Evolutionary conservation across 805 yeast species (phyloP).

Genomic region (Candida easanensis): DNA sequence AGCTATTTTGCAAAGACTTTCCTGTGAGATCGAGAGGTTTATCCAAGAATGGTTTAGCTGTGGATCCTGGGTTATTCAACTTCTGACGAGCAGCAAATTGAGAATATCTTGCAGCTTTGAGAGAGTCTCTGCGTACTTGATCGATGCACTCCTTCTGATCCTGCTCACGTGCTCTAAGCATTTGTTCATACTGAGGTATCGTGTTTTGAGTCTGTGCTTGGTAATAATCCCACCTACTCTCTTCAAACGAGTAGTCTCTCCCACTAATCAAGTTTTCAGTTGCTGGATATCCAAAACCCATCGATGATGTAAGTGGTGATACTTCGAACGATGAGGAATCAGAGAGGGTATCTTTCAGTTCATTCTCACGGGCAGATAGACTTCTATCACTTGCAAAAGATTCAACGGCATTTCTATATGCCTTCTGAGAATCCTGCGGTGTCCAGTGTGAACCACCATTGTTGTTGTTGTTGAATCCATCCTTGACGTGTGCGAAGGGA

Average conservation of each 20-base stretch:
- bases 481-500: neutral
- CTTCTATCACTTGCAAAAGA: conserved; percentile 2
- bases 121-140: conserved; percentile 59
- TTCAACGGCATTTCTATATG: conserved; percentile 4
- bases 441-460: neutral
- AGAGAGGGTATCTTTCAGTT: conserved; percentile 27
- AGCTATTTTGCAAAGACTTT: conserved; percentile 11
- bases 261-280: conserved; percentile 45
- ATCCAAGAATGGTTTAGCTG: conserved; percentile 33
- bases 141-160: conserved; percentile 48
- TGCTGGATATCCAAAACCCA: conserved; percentile 49
- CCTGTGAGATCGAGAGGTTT: conserved; percentile 33
- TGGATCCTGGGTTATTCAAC: conserved; percentile 25
- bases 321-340: conserved; percentile 23
- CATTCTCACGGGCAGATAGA: conserved; percentile 27
- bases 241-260: conserved; percentile 55
- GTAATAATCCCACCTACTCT: conserved; percentile 44
- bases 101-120: conserved; percentile 49
- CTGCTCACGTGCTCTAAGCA: conserved; percentile 38
- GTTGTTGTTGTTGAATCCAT: neutral
- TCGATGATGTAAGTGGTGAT: conserved; percentile 36
- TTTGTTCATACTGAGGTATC: conserved; percentile 37
- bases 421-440: neutral
- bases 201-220: conserved; percentile 39
- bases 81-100: conserved; percentile 41